Base-by-base conservation (phyloP, 306 rosid species). In the Sophora flavescens region DNA sequence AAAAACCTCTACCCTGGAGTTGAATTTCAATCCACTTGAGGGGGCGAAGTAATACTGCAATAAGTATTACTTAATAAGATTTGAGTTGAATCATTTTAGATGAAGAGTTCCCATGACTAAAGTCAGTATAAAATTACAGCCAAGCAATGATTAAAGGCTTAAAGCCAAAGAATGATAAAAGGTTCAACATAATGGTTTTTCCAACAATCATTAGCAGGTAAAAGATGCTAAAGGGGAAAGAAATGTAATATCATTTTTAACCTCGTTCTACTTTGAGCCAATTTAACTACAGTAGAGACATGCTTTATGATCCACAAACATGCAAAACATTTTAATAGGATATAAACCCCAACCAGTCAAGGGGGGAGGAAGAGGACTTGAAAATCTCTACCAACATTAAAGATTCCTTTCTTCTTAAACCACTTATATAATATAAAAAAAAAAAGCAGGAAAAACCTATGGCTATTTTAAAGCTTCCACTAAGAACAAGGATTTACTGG, bases 31-130 rank as follows among this genome's bases (percentile, higher is more conserved):
- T 63, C 84, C 89, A 63, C 72, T 75, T 44, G 89, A 79, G 68
- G 96, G 89, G 11, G 85, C 61, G 74, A 62, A 48, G 75, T 91
- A 93, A 71, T 76, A 91, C 97, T 91, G 97, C 88, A 85, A 69
- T 52, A 86, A 75, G 64, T 70, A 57, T 65, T 52, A 67, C 9
- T 51, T 54, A 32, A 74, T 63, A 80, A 68, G 66, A 84, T 10
- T 75, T 65, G 35, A 68, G 42, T 32, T 57, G 65, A 67, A 73
- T 61, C 60, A 73, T 70, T 69, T 73, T 61, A 16, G 18, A 50
- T 68, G 56, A 44, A 51, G 60, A 39, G 41, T 70, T 83, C 66
- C 65, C 51, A 53, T 35, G 16, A 80, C 70, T 13, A 7, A 22
- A 13, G 0, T 5, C n/a, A 41, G 36, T 30, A 58, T 71, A 51